Evolutionary conservation across 2,329 filamentous ascomycete genomes (phyloP).

Genomic region (Pyrenophora seminiperda): DNA sequence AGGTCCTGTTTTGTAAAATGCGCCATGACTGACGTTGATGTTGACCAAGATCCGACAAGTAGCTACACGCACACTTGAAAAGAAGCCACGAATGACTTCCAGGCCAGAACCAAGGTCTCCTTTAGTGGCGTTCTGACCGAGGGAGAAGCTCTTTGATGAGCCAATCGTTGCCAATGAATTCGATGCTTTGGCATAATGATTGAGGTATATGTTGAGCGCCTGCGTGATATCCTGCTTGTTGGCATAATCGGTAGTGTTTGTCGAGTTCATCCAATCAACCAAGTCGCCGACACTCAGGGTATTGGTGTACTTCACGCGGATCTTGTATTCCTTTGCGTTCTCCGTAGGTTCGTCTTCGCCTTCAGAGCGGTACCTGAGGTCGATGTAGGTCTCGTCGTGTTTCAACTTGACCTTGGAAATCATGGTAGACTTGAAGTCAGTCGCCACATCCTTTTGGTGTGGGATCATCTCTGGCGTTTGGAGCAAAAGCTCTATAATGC

Average conservation of each 20-base stretch:
- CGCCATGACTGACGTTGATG: constrained; percentile 63
- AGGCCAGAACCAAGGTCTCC: constrained; percentile 57
- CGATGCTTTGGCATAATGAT: constrained; percentile 53
- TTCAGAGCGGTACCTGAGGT: constrained; percentile 26
- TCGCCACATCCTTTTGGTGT: constrained; percentile 17
- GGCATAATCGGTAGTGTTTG: constrained; percentile 45
- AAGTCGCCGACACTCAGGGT: constrained; percentile 42
- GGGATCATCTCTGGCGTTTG: constrained; percentile 14
- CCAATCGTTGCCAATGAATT: constrained; percentile 54
- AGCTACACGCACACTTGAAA: constrained; percentile 62
- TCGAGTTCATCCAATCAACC: constrained; percentile 54
- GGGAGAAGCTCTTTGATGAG: constrained; percentile 50
- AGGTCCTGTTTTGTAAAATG: constrained; percentile 58
- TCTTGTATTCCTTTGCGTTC: constrained; percentile 17
- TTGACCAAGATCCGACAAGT: constrained; percentile 64
- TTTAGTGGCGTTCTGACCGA: constrained; percentile 46
- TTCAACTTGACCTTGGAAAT: constrained; percentile 27
- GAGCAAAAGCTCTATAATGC: constrained; percentile 24
- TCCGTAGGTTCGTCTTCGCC: constrained; percentile 25
- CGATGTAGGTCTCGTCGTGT: constrained; percentile 15
- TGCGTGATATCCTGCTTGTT: constrained; percentile 58
- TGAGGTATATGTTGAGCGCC: constrained; percentile 63
- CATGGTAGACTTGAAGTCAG: constrained; percentile 32
- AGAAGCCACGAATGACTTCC: constrained; percentile 64
- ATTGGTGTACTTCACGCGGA: constrained; percentile 22